Evolutionary conservation across 331 rosid species (phyloP), one percentile per base, ranked within the genome.

Genomic region (Acacia concinna): DNA sequence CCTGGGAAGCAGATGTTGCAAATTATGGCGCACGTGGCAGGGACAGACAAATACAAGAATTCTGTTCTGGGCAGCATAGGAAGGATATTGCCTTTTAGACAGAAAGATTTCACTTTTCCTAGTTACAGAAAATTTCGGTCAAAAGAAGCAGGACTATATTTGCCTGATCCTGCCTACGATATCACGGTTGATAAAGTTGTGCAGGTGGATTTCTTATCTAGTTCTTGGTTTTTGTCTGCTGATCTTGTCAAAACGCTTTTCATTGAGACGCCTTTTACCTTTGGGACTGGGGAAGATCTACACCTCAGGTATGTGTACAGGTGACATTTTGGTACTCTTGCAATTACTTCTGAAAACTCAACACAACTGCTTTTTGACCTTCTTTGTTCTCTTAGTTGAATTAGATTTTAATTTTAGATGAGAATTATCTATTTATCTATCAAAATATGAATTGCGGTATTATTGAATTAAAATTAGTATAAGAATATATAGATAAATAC

Each of bases 101-200:
- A 96, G 81, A 96, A 91, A 81, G 99, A 96, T 44, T 91, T 91
- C 71, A 90, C 97, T 0, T 96, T 96, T 43, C 99, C 98, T 9
- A 96, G 98, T 77, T 96, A 96, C 63, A 85, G 98, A 47, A 96
- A 96, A 84, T 91, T 93, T 74, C 78, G 96, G 72, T 93, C 98
- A 4, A 96, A 90, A 78, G 98, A 96, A 78, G 93, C 98, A 44
- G 99, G 99, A 49, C 85, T 96, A 63, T 96, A 96, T 82, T 87
- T 96, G 88, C 99, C 99, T 8, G 97, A 96, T 85, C 99, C 98
- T 60, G 99, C 99, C 68, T 96, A 93, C 71, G 92, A 96, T 78
- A 96, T 96, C 87, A 88, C 90, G 0, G 89, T 96, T 60, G 92
- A 90, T 66, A 91, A 85, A 82, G 88, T 96, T 79, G 97, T 96